Evolutionary conservation across 495 filamentous ascomycete species (phyloP).

Genomic region (Astrothelium subdiscretum): DNA sequence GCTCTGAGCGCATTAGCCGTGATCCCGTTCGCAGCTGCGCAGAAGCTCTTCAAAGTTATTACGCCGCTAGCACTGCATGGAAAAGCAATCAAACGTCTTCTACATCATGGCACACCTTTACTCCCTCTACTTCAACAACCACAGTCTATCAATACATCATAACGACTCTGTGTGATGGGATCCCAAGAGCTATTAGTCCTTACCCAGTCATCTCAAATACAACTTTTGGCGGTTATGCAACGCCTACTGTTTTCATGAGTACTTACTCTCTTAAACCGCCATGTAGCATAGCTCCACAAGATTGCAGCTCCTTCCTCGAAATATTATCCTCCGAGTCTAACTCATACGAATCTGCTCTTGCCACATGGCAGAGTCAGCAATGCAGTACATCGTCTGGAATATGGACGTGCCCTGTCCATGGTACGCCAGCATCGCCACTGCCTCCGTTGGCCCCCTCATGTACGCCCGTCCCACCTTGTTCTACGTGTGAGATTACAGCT

Average conservation of each 20-base stretch:
- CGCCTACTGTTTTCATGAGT: neutral
- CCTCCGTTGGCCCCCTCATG: neutral
- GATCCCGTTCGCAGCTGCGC: neutral
- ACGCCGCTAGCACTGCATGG: neutral
- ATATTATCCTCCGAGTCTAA: neutral
- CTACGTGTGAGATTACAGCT: neutral
- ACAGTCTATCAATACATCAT: neutral
- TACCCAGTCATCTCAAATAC: neutral
- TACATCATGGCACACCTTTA: neutral
- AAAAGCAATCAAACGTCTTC: neutral
- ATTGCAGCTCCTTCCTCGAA: neutral
- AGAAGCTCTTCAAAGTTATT: neutral
- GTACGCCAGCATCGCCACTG: neutral
- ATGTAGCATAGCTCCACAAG: neutral
- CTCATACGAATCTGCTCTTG: neutral
- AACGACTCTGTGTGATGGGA: neutral
- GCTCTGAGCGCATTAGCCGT: neutral
- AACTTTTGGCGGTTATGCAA: neutral
- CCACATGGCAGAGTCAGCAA: neutral
- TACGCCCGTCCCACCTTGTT: neutral
- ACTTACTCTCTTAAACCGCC: neutral
- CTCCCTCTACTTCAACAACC: neutral
- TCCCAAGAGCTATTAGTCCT: neutral
- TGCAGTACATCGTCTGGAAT: neutral
- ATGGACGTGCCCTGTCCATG: neutral